Evolutionary conservation across 2,329 filamentous ascomycete species (phyloP).

Genomic region (Nemania sp.): DNA sequence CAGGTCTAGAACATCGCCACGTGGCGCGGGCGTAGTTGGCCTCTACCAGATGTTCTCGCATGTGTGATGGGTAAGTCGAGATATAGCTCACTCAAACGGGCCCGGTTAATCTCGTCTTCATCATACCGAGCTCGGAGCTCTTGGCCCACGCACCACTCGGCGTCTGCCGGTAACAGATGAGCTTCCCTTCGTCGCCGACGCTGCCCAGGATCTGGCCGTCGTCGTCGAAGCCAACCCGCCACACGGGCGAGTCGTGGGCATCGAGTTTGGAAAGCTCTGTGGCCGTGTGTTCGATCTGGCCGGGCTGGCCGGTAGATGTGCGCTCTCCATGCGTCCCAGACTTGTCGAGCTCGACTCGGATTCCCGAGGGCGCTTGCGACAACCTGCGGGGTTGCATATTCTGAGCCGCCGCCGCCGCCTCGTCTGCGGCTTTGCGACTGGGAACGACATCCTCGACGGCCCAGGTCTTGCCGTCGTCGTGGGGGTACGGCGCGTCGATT

Average conservation of each 20-base stretch:
- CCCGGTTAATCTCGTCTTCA: slow-evolving; percentile 57
- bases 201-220: slow-evolving; percentile 75
- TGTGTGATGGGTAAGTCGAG: neutral
- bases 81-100: slow-evolving; percentile 4
- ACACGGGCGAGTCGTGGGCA: slow-evolving; percentile 71
- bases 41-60: neutral
- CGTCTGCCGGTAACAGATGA: slow-evolving; percentile 65
- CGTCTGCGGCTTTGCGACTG: slow-evolving; percentile 36
- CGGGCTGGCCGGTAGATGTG: slow-evolving; percentile 61
- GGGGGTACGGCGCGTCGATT: slow-evolving; percentile 62
- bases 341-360: slow-evolving; percentile 59
- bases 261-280: slow-evolving; percentile 70
- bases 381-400: slow-evolving; percentile 27
- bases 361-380: slow-evolving; percentile 51
- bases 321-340: slow-evolving; percentile 53
- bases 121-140: slow-evolving; percentile 63
- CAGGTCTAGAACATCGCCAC: neutral
- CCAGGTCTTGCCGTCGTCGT: slow-evolving; percentile 56
- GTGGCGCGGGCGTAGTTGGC: neutral
- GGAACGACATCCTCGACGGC: slow-evolving; percentile 51
- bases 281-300: slow-evolving; percentile 66
- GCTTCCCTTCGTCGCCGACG: slow-evolving; percentile 74
- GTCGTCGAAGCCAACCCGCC: slow-evolving; percentile 73
- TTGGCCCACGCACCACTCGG: slow-evolving; percentile 63
- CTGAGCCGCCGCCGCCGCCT: slow-evolving; percentile 4